A percentile compares a stretch with the other conserved stretches of the same genome.
Conservation (phyloP, 768 basidiomycete genomes). For the Suillus weaverae region DNA sequence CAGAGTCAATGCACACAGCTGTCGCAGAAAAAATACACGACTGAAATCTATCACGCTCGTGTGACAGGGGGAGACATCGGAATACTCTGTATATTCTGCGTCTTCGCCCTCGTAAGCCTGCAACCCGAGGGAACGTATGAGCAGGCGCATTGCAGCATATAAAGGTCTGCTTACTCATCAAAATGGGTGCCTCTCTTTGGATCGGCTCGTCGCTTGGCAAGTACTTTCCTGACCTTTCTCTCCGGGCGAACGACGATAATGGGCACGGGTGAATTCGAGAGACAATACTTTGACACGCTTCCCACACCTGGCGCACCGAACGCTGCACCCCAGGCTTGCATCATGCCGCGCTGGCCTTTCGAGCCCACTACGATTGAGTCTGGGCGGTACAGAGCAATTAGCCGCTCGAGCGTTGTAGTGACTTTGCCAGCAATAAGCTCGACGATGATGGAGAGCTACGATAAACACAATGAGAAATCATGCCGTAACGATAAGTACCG, state of each 20-base stretch:
- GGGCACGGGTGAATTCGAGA: conserved; percentile 92
- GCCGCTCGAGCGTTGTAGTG: conserved; percentile 85
- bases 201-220: conserved; percentile 84
- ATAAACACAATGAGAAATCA: conserved; percentile 3
- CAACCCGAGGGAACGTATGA: conserved; percentile 2
- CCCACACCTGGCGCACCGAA: conserved; percentile 57
- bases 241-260: conserved; percentile 95
- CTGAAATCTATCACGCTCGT: conserved; percentile 14
- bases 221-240: conserved; percentile 78
- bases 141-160: neutral
- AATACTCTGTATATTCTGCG: conserved; percentile 12
- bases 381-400: conserved; percentile 89
- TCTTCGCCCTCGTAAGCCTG: conserved; percentile 18
- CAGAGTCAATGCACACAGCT: neutral
- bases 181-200: conserved; percentile 87
- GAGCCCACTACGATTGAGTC: conserved; percentile 94
- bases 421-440: conserved; percentile 94
- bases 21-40: neutral
- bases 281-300: conserved; percentile 69
- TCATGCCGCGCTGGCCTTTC: conserved; percentile 61
- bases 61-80: conserved; percentile 16
- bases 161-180: conserved; percentile 47
- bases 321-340: conserved; percentile 54
- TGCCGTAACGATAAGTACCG: conserved; percentile 5
- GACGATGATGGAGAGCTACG: conserved; percentile 82